Percentiles rank a stretch among this genome's conserved stretches.
phyloP scores from a whole-genome alignment of 257 asterid species.

The Eustoma russellianum region DNA sequence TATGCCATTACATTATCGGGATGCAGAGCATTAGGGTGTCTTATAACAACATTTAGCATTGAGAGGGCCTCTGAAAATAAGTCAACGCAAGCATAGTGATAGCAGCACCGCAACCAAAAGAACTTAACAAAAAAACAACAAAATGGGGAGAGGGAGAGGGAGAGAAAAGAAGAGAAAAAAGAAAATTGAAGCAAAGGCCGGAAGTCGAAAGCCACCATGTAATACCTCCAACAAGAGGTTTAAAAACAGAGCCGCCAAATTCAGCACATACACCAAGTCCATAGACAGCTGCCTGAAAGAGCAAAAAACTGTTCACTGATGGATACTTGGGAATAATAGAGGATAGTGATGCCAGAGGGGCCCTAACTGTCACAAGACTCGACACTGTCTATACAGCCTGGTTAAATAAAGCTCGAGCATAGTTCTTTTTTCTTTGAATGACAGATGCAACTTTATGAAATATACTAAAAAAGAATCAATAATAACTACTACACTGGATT shows the following conservation, averaged over 20 bases:
- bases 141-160: too few species aligned
- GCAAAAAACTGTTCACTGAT: too few species aligned
- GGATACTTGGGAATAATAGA: too few species aligned
- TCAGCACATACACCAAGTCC: conserved; percentile 96
- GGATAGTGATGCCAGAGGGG: too few species aligned
- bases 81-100: conserved; percentile 3
- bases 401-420: too few species aligned
- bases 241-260: conserved; percentile 67
- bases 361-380: too few species aligned
- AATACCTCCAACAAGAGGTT: conserved; percentile 82
- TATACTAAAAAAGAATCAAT: too few species aligned
- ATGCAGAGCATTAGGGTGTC: conserved; percentile 55
- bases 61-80: conserved; percentile 67
- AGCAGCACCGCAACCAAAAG: conserved; percentile 3
- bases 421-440: not conserved
- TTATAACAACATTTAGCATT: conserved; percentile 71
- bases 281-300: conserved; percentile 76
- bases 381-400: too few species aligned
- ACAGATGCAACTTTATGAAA: too few species aligned
- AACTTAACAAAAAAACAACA: not conserved
- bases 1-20: conserved; percentile 79
- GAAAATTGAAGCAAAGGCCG: not conserved
- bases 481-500: too few species aligned
- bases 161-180: not conserved
- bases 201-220: conserved; percentile 6